Evolutionary conservation across 2,329 filamentous ascomycete species (phyloP), one percentile per base, ranked within the genome.

Genomic region (Cadophora sp.): DNA sequence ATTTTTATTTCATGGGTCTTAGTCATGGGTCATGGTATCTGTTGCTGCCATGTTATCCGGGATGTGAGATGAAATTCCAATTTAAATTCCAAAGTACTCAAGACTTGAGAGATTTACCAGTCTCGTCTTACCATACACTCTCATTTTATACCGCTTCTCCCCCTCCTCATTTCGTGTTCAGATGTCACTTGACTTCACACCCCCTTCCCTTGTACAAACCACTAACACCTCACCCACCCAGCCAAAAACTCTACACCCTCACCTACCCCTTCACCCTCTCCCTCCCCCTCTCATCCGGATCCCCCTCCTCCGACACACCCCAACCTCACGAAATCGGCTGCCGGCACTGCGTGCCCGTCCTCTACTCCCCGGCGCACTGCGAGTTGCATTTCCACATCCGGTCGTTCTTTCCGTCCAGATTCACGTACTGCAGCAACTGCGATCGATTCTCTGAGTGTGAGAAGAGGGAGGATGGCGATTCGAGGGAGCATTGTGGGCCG

Each of bases 311-410:
- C n/a, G 1, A 5, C 11, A 18, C 27, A 47, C 70, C 74, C 1
- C 9, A 64, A 14, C 43, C 67, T 18, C 45, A 47, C 36, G 24
- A 30, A 16, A 36, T 47, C n/a, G 70, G 69, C 20, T 76, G 74
- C 48, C 65, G 59, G 36, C 61, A 71, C 45, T 76, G 74, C 47
- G 51, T 70, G 5, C 74, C 74, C 9, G 72, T 73, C 3, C 70
- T 72, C 11, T 74, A 68, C 51, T 71, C 67, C 11, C 74, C 72
- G 3, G 69, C 71, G 1, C 73, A 76, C 41, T 76, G 74, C 62
- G 71, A 76, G 30, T 62, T 76, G 0, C 73, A 76, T 24, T 73
- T 68, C 50, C 73, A 76, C 62, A 62, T 75, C 7, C 63, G 66
- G 2, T 56, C 45, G 3, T 70, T 70, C 63, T 68, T 75, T 9